Percentiles rank a stretch among this genome's conserved stretches.
Evolutionary conservation across 2,329 filamentous ascomycete species (phyloP).

Genomic region (Furcasterigmium sp.): DNA sequence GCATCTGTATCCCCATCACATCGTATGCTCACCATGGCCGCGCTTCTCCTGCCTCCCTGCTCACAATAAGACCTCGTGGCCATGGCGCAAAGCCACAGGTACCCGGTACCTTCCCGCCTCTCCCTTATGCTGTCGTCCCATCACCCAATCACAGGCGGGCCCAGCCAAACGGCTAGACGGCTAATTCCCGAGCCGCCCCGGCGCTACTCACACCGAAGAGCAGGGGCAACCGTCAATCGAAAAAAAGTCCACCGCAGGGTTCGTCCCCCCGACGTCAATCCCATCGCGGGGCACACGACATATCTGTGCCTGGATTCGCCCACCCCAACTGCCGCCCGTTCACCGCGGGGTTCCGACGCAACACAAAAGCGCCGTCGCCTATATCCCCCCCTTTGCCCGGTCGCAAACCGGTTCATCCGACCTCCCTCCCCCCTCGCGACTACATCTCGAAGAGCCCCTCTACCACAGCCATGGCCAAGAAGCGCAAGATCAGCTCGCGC

Average conservation of each 20-base stretch:
- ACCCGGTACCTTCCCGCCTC: not conserved
- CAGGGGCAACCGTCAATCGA: not conserved
- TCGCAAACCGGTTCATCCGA: not conserved
- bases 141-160: not conserved
- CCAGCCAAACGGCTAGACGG: conserved; percentile 1
- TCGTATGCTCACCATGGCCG: too few species aligned
- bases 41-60: too few species aligned
- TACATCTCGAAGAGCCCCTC: not conserved
- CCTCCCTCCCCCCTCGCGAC: not conserved
- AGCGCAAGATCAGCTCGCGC: conserved; percentile 33
- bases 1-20: too few species aligned
- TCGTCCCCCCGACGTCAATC: not conserved
- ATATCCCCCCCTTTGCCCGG: not conserved
- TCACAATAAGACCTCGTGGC: too few species aligned
- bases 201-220: conserved; percentile 1
- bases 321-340: not conserved
- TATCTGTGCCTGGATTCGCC: not conserved
- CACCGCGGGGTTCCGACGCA: not conserved
- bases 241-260: not conserved
- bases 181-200: conserved; percentile 4
- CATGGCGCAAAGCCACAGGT: not conserved
- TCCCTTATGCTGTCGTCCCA: not conserved
- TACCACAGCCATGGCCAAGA: conserved; percentile 33
- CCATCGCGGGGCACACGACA: not conserved
- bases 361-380: not conserved